phyloP scores from a whole-genome alignment of 257 asterid species.

The Knoxia roxburghii region DNA sequence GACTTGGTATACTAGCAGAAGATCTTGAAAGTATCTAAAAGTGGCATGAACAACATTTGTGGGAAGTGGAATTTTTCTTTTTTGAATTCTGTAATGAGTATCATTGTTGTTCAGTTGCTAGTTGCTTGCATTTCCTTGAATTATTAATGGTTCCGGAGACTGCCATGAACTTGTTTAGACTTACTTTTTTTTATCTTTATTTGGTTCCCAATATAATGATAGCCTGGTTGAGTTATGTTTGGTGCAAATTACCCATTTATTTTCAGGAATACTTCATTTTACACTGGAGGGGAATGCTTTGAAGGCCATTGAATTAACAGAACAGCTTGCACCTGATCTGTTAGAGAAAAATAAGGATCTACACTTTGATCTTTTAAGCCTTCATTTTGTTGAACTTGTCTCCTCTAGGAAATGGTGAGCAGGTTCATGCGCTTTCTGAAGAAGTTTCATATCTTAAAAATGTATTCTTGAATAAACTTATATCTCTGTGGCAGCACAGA shows the following conservation, averaged over 20 bases:
- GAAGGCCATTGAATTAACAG: conserved; percentile 81
- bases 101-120: neutral
- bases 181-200: neutral
- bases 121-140: neutral
- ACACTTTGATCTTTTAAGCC: conserved; percentile 85
- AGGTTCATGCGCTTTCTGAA: conserved; percentile 1
- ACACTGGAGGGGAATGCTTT: conserved; percentile 58
- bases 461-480: conserved; percentile 10
- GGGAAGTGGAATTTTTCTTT: neutral
- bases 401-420: conserved; percentile 69
- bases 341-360: conserved; percentile 70
- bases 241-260: conserved; percentile 17
- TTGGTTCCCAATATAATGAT: neutral
- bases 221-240: conserved; percentile 3
- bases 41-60: neutral
- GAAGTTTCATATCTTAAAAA: neutral
- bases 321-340: conserved; percentile 63
- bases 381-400: conserved; percentile 73
- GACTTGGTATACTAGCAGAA: neutral
- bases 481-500: conserved; percentile 63
- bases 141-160: neutral
- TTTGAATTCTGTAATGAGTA: neutral
- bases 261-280: conserved; percentile 61
- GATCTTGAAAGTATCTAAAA: neutral
- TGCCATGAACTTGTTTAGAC: neutral